Evolutionary conservation across 2,329 filamentous ascomycete species (phyloP), one percentile per base, ranked within the genome.

Genomic region (Xylaria sp.): DNA sequence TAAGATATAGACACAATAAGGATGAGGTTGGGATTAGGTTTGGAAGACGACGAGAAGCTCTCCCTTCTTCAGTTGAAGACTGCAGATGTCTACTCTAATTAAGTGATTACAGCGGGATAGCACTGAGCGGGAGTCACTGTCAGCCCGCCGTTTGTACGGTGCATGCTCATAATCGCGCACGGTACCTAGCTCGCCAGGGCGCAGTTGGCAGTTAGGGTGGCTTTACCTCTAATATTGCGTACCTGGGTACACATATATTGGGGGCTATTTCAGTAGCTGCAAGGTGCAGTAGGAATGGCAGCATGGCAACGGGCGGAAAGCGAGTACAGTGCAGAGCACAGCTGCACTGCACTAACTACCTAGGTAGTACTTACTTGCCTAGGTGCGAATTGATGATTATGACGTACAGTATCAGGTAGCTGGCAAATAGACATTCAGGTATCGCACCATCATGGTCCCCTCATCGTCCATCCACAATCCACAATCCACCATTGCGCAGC

Each of bases 121-220:
- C 32, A 35, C 32, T 10, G 32, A 35, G 32, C 32, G 32, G 32
- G 32, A 35, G 32, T 35, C 32, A 35, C 32, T 35, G 32, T 35
- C 32, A n/a, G 40, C 25, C 27, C 25, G 37, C 29, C 4, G 25
- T 55, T 4, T 6, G 5, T 55, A 55, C 53, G 37, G 53, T 55
- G 29, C n/a, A 2, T 9, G 10, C 21, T 32, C 10, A 35, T 5
- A 32, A 4, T 18, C 6, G 8, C 21, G 29, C 50, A 35, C 50
- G 12, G 53, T 55, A 35, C 10, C n/a, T n/a, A n/a, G n/a, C n/a
- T 0, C 9, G 12, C 12, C 3, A 3, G 55, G 54, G 55, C 55
- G 55, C 55, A 44, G 55, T 32, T 29, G 21, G 37, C 53, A 37
- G 32, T 55, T 37, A 55, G 53, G 32, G 32, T 37, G 27, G 50